These are phyloP conservation scores for Vinca minor DNA, from an alignment of 257 asterid genomes.

Conservation along the genomic window DNA sequence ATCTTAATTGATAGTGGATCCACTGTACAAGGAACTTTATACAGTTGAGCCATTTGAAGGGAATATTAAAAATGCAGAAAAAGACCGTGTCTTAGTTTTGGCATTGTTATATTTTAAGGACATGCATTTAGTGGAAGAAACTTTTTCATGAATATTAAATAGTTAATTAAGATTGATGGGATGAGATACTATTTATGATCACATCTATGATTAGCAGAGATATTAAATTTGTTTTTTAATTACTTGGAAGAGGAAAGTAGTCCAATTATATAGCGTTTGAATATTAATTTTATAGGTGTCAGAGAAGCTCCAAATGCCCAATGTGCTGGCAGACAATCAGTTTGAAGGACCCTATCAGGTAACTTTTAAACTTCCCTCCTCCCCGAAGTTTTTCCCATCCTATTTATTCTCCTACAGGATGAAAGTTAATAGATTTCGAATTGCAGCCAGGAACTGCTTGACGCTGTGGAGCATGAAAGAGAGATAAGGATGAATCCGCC, in stretches of 20 bases:
- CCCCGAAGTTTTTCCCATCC: background rate
- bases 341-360: conserved; percentile 87
- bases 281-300: conserved; percentile 49
- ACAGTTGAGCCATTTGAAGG: background rate
- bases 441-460: conserved; percentile 93
- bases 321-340: conserved; percentile 87
- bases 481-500: conserved; percentile 77
- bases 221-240: background rate
- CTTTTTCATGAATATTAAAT: too few relatives aligned
- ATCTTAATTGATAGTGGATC: background rate
- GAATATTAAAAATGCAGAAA: background rate
- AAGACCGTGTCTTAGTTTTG: background rate
- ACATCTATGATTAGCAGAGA: background rate
- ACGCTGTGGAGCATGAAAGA: conserved; percentile 87
- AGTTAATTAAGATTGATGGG: background rate
- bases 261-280: background rate
- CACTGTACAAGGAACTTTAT: background rate
- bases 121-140: background rate
- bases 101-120: background rate
- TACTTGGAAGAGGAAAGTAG: background rate
- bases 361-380: background rate
- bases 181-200: background rate
- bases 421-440: conserved; percentile 4
- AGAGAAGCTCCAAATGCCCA: conserved; percentile 90
- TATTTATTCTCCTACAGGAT: conserved; percentile 5